Evolutionary conservation across 1,139 yeast genomes (phyloP).

Genomic region (Magnusiomyces tetraspermus): DNA sequence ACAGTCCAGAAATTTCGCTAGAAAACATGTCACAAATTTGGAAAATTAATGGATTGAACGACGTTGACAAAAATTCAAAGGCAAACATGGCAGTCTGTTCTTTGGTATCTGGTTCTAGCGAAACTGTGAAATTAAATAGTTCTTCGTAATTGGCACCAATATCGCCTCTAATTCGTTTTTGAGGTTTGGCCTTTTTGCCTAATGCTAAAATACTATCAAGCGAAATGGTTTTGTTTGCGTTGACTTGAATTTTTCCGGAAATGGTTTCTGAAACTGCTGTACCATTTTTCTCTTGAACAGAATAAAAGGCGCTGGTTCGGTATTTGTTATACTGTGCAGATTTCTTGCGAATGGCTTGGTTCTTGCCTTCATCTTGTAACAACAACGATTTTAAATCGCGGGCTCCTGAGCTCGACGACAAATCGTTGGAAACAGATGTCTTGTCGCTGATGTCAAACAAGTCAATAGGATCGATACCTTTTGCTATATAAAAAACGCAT

Average conservation of each 20-base stretch:
- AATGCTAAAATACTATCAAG: background rate
- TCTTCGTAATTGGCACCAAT: background rate
- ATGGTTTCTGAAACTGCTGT: background rate
- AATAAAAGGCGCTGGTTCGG: background rate
- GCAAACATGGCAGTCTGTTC: conserved; percentile 33
- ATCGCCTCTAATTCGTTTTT: background rate
- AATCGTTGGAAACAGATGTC: background rate
- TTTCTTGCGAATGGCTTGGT: background rate
- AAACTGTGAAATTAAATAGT: background rate
- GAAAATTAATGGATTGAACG: conserved; percentile 51
- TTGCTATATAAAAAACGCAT: conserved; percentile 52
- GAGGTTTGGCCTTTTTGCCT: background rate
- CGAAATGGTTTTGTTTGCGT: background rate
- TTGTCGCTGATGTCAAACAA: background rate
- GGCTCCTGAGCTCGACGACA: background rate
- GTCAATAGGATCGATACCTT: conserved; percentile 39
- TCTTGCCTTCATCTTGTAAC: background rate
- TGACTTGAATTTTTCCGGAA: background rate
- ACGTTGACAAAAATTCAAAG: conserved; percentile 57
- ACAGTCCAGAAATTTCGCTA: conserved; percentile 43
- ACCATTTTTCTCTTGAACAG: background rate
- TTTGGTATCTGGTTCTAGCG: background rate
- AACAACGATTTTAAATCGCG: background rate
- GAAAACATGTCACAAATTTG: background rate
- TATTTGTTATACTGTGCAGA: background rate